A percentile compares a stretch with the other conserved stretches of the same genome.
Conservation (phyloP, 2,329 filamentous ascomycete genomes). For the Pleoardoris graminearum region DNA sequence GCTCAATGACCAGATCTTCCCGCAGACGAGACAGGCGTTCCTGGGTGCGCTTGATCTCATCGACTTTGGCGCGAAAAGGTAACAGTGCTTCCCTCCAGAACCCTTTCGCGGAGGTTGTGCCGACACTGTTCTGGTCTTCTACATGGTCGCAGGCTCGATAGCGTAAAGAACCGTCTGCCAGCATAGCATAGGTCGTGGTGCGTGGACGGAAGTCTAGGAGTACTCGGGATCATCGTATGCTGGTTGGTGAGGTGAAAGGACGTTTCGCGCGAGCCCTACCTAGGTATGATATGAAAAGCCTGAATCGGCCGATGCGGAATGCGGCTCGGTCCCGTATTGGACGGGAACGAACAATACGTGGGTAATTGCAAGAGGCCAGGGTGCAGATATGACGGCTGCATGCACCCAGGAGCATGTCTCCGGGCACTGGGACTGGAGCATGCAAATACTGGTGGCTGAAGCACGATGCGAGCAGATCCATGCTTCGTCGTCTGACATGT, state of each 20-base stretch:
- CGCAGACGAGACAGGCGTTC: constrained; percentile 5
- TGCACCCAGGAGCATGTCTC: neutral
- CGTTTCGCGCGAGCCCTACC: neutral
- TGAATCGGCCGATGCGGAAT: too few relatives aligned
- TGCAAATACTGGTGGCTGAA: neutral
- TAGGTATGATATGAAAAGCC: neutral
- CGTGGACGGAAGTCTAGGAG: neutral
- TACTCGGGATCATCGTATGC: neutral
- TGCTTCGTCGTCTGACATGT: neutral
- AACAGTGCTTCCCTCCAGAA: neutral
- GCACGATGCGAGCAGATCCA: neutral
- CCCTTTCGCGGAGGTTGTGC: neutral
- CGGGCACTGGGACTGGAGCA: neutral
- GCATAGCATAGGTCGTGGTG: constrained; percentile 7
- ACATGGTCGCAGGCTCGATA: neutral
- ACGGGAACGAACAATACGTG: neutral
- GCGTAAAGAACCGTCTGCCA: neutral
- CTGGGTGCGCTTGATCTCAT: constrained; percentile 6
- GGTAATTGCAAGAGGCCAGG: constrained; percentile 4
- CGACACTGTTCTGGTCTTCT: neutral
- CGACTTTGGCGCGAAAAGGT: neutral
- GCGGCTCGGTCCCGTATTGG: neutral
- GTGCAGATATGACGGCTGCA: neutral
- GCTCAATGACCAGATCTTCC: constrained; percentile 16
- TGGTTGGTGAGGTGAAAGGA: neutral